Percentiles rank a stretch among this genome's conserved stretches.
phyloP scores from a whole-genome alignment of 2,329 filamentous ascomycete genomes.

The Pseudocercospora cruenta region DNA sequence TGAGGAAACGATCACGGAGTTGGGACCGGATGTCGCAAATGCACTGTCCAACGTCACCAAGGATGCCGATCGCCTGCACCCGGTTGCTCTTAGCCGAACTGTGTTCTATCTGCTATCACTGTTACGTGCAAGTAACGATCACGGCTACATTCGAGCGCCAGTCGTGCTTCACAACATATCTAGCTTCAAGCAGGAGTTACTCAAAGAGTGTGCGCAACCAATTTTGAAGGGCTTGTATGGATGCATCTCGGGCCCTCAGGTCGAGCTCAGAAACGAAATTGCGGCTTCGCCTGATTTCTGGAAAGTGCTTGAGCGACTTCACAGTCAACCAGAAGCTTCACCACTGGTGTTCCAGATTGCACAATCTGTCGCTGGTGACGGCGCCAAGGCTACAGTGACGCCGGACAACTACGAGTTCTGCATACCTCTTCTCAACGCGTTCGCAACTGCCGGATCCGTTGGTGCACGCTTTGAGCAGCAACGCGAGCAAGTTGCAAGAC shows the following conservation, averaged over 20 bases:
- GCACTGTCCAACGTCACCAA: conserved; percentile 80
- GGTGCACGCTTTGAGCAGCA: conserved; percentile 69
- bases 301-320: conserved; percentile 79
- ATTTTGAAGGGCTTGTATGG: conserved; percentile 77
- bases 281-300: conserved; percentile 98
- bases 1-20: conserved; percentile 67
- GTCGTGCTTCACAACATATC: conserved; percentile 91
- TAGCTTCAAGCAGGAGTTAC: conserved; percentile 75
- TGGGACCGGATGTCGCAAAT: conserved; percentile 80
- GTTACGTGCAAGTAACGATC: conserved; percentile 82
- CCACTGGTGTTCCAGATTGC: conserved; percentile 84
- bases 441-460: conserved; percentile 79
- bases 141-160: conserved; percentile 88
- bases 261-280: conserved; percentile 83
- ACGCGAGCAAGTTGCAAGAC: conserved; percentile 51
- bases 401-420: conserved; percentile 95
- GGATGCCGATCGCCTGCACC: conserved; percentile 77
- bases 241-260: conserved; percentile 73
- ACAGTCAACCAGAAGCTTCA: conserved; percentile 65
- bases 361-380: conserved; percentile 69
- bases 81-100: conserved; percentile 79
- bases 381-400: conserved; percentile 78
- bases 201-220: conserved; percentile 75
- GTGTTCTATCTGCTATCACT: conserved; percentile 85
- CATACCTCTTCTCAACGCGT: conserved; percentile 82